Evolutionary conservation across 495 filamentous ascomycete species (phyloP), one percentile per base, ranked within the genome.

Genomic region (Penicillium lividum): DNA sequence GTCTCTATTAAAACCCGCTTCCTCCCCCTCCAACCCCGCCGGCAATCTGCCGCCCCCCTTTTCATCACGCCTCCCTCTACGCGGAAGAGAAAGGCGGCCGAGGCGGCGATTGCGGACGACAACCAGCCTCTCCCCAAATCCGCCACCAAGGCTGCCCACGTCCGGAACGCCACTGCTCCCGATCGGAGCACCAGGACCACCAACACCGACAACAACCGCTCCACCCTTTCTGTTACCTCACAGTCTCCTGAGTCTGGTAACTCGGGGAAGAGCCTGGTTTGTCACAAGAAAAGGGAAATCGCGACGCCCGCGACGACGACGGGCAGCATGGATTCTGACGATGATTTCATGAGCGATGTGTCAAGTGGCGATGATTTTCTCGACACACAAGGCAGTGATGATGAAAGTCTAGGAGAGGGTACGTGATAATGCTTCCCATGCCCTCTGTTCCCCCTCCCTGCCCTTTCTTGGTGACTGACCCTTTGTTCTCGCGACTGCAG

Each of bases 71-170:
- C 85, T 84, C 79, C 83, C 63, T 68, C 69, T 47, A 90, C 86
- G 72, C 87, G 87, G 73, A 98, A 98, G 82, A 87, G 93, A 76
- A 97, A 94, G 84, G 91, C 91, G 83, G 83, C 84, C 80, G 88
- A 92, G 83, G 86, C 84, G 83, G 82, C 82, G 73, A 64, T 75
- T 67, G 63, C 68, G 73, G 68, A 90, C 85, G 33, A 79, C 79
- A 58, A 68, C 59, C 51, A 61, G 27, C 64, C 66, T 55, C 61
- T 53, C 52, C 52, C 59, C 60, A 65, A 74, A 67, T 59, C 71
- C 69, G 67, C 73, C 71, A 67, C 59, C 76, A 73, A 72, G 62
- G 61, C 68, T 64, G 48, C 64, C 64, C 58, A 62, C 63, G 46
- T 55, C 64, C 50, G 57, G 42, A 53, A 63, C 66, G 65, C 76